These are phyloP conservation scores for Cocos nucifera DNA, from an alignment of 176 grass and related monocot genomes.

Conservation along the genomic window DNA sequence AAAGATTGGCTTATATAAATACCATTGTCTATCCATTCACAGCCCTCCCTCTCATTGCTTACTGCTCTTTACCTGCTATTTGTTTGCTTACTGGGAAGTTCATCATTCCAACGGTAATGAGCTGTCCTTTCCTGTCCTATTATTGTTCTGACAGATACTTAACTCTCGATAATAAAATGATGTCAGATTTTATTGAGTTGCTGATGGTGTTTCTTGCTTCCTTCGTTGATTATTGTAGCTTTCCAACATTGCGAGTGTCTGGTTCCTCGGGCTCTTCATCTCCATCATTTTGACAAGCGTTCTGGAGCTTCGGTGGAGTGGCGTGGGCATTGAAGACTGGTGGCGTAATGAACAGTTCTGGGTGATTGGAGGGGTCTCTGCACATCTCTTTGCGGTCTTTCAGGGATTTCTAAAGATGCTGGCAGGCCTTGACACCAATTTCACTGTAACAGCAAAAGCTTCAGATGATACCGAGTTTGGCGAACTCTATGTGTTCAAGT, in stretches of 20 bases:
- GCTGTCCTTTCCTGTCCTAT: background rate
- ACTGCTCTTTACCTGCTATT: slow-evolving; percentile 78
- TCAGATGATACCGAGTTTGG: slow-evolving; percentile 64
- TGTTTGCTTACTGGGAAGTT: slow-evolving; percentile 88
- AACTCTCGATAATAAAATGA: too few relatives aligned
- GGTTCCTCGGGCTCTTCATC: slow-evolving; percentile 83
- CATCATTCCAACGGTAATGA: slow-evolving; percentile 72
- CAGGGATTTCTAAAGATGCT: slow-evolving; percentile 93
- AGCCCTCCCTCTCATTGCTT: slow-evolving; percentile 74
- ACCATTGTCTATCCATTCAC: slow-evolving; percentile 95
- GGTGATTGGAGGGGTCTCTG: slow-evolving; percentile 87
- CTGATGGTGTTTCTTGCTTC: too few relatives aligned
- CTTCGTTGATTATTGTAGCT: slow-evolving; percentile 31
- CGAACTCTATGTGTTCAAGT: slow-evolving; percentile 90
- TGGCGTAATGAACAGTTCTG: slow-evolving; percentile 99
- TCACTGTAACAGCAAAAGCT: slow-evolving; percentile 76
- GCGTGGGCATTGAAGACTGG: slow-evolving; percentile 90
- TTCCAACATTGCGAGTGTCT: slow-evolving; percentile 74
- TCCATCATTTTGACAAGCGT: slow-evolving; percentile 86
- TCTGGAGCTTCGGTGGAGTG: slow-evolving; percentile 90
- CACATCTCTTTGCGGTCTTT: slow-evolving; percentile 93
- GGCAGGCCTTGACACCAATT: slow-evolving; percentile 90
- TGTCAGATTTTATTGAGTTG: too few relatives aligned
- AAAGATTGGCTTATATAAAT: slow-evolving; percentile 94
- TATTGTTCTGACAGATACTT: too few relatives aligned